Base-by-base conservation (phyloP, 2,329 filamentous ascomycete species). In the Lomentospora prolificans region DNA sequence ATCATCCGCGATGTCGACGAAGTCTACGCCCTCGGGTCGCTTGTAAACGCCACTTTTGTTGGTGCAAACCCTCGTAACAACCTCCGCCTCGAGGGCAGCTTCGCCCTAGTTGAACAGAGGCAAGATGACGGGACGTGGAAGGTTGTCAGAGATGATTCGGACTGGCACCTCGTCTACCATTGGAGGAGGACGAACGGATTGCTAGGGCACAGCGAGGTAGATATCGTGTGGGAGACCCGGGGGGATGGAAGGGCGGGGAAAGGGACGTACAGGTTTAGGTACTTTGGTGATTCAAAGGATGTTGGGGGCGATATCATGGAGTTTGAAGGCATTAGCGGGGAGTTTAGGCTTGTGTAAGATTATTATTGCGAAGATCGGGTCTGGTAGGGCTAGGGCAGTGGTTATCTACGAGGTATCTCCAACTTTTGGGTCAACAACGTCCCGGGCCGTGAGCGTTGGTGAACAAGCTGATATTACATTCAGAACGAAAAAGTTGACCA, bases 51-150 rank as follows among this genome's bases (percentile, higher is more conserved):
- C 0, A 83, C 77, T 0, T 96, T 96, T 67, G 81, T 92, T 2
- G 92, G 86, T 14, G 91, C 91, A 1, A 96, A 96, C 64, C 92
- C 92, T 14, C 81, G 92, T 28, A 96, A 96, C 67, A 87, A 96
- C 60, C 80, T 96, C 28, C 81, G 84, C 2, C 81, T 89, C 2
- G 91, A 89, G 63, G 78, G 76, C 2, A 95, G 90, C 0, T 96
- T 84, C 68, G 85, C 85, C 0, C 81, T 87, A 0, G 79, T 96
- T 0, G 90, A 96, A 72, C 75, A 75, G 64, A 75, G 81, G 51
- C 66, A 76, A 6, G 60, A 62, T 39, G 64, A 66, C 27, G 72
- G 65, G 12, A 56, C 53, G 0, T 96, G 92, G 92, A 71, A 68
- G 6, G 75, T 73, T 41, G 79, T 94, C 2, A 77, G 83, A 14